Evolutionary conservation across 768 basidiomycete genomes (phyloP).

Genomic region (Boletus vermiculosoides): DNA sequence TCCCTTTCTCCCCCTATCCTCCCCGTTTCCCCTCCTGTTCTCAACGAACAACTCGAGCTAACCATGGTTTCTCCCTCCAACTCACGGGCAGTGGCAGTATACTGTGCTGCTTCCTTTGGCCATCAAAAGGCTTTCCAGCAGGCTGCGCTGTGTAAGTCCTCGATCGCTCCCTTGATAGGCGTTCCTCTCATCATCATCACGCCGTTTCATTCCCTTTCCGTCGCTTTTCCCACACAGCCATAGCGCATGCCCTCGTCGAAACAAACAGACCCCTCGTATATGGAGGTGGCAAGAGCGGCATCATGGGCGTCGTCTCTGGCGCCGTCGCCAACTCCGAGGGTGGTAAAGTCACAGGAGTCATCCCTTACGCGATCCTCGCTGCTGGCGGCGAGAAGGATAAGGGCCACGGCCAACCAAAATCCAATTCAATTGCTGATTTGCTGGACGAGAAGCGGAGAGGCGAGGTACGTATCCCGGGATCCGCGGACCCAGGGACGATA

Average conservation of each 20-base stretch:
- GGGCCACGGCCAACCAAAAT: constrained; percentile 26
- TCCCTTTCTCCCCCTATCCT: neutral
- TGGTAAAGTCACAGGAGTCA: constrained; percentile 73
- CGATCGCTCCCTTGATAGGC: neutral
- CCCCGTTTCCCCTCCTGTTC: neutral
- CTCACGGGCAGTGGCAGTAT: constrained; percentile 64
- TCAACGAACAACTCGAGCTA: constrained; percentile 12
- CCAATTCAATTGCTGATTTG: constrained; percentile 17
- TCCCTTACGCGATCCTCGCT: constrained; percentile 72
- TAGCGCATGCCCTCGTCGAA: constrained; percentile 70
- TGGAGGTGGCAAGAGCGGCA: constrained; percentile 78
- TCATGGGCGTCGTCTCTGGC: constrained; percentile 83
- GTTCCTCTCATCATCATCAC: neutral
- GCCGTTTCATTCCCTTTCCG: neutral
- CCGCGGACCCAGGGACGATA: neutral
- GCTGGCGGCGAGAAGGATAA: constrained; percentile 64
- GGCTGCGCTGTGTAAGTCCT: constrained; percentile 68
- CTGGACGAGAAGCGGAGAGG: constrained; percentile 35
- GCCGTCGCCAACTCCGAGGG: constrained; percentile 57
- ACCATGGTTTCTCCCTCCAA: constrained; percentile 32
- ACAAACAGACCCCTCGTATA: constrained; percentile 71
- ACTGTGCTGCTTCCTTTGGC: constrained; percentile 79
- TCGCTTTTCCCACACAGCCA: constrained; percentile 40
- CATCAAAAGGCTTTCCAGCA: constrained; percentile 55
- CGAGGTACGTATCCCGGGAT: constrained; percentile 29